Evolutionary conservation across 2,329 filamentous ascomycete species (phyloP).

Genomic region (Diaporthe sp.): DNA sequence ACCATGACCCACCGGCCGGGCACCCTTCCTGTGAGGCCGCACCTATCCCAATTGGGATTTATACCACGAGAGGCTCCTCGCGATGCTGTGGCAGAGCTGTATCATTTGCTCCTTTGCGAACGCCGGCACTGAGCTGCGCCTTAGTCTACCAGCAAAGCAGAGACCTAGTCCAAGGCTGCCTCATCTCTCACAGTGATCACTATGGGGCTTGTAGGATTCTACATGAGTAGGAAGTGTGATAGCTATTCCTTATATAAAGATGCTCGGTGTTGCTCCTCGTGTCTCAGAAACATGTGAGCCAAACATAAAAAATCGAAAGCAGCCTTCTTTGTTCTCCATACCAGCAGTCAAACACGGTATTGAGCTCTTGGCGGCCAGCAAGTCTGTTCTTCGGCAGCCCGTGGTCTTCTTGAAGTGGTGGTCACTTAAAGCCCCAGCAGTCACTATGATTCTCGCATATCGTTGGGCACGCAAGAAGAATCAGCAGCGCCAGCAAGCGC

Average conservation of each 20-base stretch:
- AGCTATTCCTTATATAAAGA: background rate
- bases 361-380: too few species aligned
- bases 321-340: background rate
- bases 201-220: background rate
- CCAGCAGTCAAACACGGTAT: background rate
- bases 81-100: conserved; percentile 5
- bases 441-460: conserved; percentile 46
- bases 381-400: too few species aligned
- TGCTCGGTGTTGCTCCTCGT: background rate
- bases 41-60: conserved; percentile 28
- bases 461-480: conserved; percentile 45
- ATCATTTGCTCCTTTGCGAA: conserved; percentile 25
- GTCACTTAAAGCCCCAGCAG: background rate
- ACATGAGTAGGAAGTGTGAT: background rate
- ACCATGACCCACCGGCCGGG: background rate
- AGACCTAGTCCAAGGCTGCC: conserved; percentile 9
- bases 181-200: background rate
- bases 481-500: conserved; percentile 36
- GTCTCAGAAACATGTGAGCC: too few species aligned
- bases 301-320: background rate
- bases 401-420: background rate
- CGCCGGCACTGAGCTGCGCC: background rate
- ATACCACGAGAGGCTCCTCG: conserved; percentile 30
- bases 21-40: background rate
- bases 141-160: background rate